Percentiles rank a stretch among this genome's conserved stretches.
Evolutionary conservation across 257 asterid species (phyloP).

Genomic region (Solanum appendiculatum): DNA sequence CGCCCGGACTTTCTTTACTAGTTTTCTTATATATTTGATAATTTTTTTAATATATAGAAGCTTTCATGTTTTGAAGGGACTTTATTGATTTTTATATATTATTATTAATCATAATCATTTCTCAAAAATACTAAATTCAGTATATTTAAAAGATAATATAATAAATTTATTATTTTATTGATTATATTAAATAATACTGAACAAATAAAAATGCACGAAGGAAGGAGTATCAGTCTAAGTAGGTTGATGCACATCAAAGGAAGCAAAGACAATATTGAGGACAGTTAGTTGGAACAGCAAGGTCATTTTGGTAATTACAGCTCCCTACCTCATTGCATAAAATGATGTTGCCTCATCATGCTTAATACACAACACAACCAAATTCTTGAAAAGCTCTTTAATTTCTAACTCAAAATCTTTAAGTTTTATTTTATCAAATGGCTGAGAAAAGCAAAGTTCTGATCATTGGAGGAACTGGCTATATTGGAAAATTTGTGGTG

Average conservation of each 20-base stretch:
- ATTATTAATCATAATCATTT: too few relatives aligned
- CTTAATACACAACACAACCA: not conserved
- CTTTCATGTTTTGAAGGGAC: too few relatives aligned
- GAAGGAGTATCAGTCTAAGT: too few relatives aligned
- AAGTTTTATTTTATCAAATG: conserved; percentile 17
- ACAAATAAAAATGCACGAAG: not conserved
- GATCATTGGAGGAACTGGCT: conserved; percentile 86
- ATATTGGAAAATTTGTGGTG: conserved; percentile 61
- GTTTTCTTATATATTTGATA: too few relatives aligned
- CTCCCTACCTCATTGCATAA: not conserved
- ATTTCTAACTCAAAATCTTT: not conserved
- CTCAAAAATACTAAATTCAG: too few relatives aligned
- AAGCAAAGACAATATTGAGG: not conserved
- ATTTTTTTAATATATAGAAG: too few relatives aligned
- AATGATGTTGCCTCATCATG: not conserved
- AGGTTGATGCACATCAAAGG: too few relatives aligned
- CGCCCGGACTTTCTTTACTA: too few relatives aligned
- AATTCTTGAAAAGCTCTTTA: not conserved
- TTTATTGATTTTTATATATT: too few relatives aligned
- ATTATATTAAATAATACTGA: too few relatives aligned
- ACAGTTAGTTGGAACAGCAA: not conserved
- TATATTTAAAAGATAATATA: too few relatives aligned
- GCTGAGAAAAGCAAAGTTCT: conserved; percentile 70
- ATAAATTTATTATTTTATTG: too few relatives aligned
- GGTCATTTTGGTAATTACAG: not conserved